These are phyloP conservation scores for Terana coerulea DNA, from an alignment of 768 basidiomycete species.

Conservation along the genomic window DNA sequence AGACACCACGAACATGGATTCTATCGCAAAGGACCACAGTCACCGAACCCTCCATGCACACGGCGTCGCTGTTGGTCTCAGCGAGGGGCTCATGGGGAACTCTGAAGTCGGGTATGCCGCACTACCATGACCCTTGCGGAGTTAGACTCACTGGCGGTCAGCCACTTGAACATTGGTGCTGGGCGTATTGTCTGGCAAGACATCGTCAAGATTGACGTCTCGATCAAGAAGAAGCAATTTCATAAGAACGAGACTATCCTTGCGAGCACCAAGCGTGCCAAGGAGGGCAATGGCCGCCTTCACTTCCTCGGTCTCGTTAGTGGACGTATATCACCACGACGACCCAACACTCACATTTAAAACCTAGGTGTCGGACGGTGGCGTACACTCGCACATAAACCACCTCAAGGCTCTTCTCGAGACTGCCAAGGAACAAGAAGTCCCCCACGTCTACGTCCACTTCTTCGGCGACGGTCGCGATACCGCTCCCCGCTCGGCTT, in stretches of 20 bases:
- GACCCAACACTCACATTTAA: neutral
- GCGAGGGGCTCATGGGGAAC: constrained; percentile 95
- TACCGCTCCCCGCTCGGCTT: constrained; percentile 83
- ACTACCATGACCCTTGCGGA: constrained; percentile 6
- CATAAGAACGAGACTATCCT: constrained; percentile 75
- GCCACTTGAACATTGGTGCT: constrained; percentile 93
- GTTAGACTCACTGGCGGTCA: no score
- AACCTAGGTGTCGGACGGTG: constrained; percentile 82
- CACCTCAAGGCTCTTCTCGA: constrained; percentile 90
- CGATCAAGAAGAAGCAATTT: constrained; percentile 86
- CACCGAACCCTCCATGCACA: constrained; percentile 76
- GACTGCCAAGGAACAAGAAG: constrained; percentile 80
- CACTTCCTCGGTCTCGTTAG: constrained; percentile 84
- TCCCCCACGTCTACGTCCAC: constrained; percentile 87
- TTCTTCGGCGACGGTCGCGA: constrained; percentile 95
- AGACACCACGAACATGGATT: constrained; percentile 86
- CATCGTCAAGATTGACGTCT: constrained; percentile 91
- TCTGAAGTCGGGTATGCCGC: constrained; percentile 94
- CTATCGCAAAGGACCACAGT: constrained; percentile 71
- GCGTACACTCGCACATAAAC: constrained; percentile 93
- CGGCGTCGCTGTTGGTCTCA: constrained; percentile 89
- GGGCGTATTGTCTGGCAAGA: constrained; percentile 97
- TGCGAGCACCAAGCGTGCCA: constrained; percentile 70
- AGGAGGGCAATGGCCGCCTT: constrained; percentile 76
- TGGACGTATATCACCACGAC: constrained; percentile 8